Percentiles rank a stretch among this genome's conserved stretches.
phyloP scores from a whole-genome alignment of 768 basidiomycete genomes.

The Coprinopsis marcescibilis region DNA sequence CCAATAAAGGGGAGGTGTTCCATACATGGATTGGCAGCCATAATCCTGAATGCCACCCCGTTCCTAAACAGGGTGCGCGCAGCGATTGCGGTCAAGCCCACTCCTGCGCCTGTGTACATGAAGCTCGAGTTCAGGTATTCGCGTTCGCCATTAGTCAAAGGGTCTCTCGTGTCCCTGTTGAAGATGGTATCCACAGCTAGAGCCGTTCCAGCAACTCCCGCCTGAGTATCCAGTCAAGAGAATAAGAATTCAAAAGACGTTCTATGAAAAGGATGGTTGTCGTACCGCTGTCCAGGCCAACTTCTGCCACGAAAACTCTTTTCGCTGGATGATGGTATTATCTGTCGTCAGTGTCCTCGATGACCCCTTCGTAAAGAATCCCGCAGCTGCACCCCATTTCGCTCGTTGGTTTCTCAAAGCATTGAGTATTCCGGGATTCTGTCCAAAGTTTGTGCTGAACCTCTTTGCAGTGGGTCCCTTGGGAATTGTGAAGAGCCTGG shows the following conservation, averaged over 20 bases:
- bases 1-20: slow-evolving; percentile 1
- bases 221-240: too few relatives aligned
- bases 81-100: slow-evolving; percentile 69
- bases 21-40: slow-evolving; percentile 81
- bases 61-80: slow-evolving; percentile 73
- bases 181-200: slow-evolving; percentile 58
- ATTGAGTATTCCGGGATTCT: slow-evolving; percentile 20
- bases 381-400: slow-evolving; percentile 15
- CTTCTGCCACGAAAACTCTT: slow-evolving; percentile 29
- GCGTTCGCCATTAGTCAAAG: slow-evolving; percentile 55
- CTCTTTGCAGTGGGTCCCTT: slow-evolving; percentile 7
- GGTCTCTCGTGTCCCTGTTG: slow-evolving; percentile 75
- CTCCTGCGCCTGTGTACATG: slow-evolving; percentile 78
- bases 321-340: slow-evolving; percentile 23
- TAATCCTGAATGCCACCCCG: slow-evolving; percentile 63
- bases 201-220: slow-evolving; percentile 65
- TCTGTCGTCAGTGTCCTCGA: slow-evolving; percentile 50
- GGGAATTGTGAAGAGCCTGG: neutral
- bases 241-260: slow-evolving; percentile 15
- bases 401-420: slow-evolving; percentile 23
- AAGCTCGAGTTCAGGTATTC: slow-evolving; percentile 72
- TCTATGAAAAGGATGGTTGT: slow-evolving; percentile 39
- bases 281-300: slow-evolving; percentile 26
- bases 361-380: slow-evolving; percentile 18
- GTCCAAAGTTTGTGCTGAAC: slow-evolving; percentile 25